A percentile compares a stretch with the other conserved stretches of the same genome.
Conservation (phyloP, 1,284 basidiomycete genomes). For the Ganoderma meredithae region DNA sequence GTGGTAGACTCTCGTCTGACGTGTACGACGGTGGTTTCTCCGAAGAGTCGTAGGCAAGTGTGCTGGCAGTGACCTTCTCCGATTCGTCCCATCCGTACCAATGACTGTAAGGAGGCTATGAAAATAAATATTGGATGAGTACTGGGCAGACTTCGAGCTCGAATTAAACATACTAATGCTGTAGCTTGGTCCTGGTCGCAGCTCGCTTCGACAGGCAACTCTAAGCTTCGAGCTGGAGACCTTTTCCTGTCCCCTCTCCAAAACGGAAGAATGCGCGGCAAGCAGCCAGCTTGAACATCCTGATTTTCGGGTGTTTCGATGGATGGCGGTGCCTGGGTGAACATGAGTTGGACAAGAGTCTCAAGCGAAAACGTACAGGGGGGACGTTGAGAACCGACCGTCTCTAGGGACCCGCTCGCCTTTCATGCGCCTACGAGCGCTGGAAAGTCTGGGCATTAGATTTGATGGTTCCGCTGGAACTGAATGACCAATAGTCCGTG, state of each 20-base stretch:
- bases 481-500: constrained; percentile 29
- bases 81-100: constrained; percentile 8
- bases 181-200: not conserved
- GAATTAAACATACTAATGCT: not conserved
- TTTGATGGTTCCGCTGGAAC: constrained; percentile 2
- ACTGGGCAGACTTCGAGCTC: not conserved
- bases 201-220: not conserved
- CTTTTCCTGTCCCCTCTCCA: not conserved
- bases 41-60: not conserved
- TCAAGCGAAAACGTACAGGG: not conserved
- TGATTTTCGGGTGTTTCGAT: not conserved
- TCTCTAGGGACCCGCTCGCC: not conserved
- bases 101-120: not conserved
- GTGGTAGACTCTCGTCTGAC: constrained; percentile 27
- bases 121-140: not conserved
- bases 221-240: too few relatives aligned
- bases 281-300: constrained; percentile 18
- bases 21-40: constrained; percentile 35
- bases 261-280: constrained; percentile 11
- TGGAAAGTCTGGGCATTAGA: not conserved
- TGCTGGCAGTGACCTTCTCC: not conserved
- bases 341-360: not conserved
- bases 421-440: constrained; percentile 11
- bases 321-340: not conserved
- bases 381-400: not conserved